Evolutionary conservation across 306 rosid species (phyloP).

Genomic region (Macrotyloma uniflorum): DNA sequence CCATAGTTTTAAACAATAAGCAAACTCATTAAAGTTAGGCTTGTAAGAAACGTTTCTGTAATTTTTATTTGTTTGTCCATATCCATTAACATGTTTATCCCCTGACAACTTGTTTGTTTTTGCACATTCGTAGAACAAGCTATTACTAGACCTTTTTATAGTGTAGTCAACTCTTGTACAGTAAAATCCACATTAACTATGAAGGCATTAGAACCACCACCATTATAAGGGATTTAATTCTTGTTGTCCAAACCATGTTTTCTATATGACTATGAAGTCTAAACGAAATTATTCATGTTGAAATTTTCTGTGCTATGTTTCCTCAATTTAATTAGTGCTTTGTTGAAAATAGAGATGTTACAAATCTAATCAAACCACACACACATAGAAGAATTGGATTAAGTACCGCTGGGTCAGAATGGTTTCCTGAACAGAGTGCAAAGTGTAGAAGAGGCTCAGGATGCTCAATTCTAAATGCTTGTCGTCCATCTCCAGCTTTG

Average conservation of each 20-base stretch:
- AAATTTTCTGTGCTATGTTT: not conserved
- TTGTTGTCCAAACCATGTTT: not conserved
- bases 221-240: not conserved
- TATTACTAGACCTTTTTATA: not conserved
- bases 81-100: not conserved
- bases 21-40: not conserved
- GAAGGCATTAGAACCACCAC: not conserved
- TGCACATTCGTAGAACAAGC: not conserved
- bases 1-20: slow-evolving; percentile 24
- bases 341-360: not conserved
- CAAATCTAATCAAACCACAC: not conserved
- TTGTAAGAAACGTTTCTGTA: not conserved
- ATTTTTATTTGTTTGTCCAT: not conserved
- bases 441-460: slow-evolving; percentile 89
- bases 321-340: not conserved
- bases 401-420: slow-evolving; percentile 93
- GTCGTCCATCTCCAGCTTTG: slow-evolving; percentile 73
- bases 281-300: not conserved
- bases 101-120: not conserved
- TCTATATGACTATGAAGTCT: not conserved
- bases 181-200: not conserved
- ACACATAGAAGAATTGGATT: not conserved
- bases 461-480: slow-evolving; percentile 61
- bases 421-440: slow-evolving; percentile 90
- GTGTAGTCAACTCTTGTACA: not conserved